These are phyloP conservation scores for Apiotrichum domesticum DNA, from an alignment of 1,284 basidiomycete genomes.

Conservation along the genomic window DNA sequence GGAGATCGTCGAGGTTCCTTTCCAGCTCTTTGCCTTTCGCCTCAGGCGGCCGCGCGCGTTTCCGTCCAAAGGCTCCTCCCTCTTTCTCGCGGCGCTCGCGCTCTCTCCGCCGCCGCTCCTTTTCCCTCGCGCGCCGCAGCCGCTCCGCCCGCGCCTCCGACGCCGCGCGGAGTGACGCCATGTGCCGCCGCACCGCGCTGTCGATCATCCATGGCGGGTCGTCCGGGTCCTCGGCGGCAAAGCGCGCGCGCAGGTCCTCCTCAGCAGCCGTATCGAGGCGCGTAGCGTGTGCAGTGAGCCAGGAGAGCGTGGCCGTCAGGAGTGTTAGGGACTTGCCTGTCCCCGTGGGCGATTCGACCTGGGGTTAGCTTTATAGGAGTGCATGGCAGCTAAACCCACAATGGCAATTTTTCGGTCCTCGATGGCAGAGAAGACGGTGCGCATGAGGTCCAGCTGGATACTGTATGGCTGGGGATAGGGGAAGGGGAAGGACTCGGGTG, in stretches of 20 bases:
- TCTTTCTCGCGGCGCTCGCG: slow-evolving; percentile 51
- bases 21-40: slow-evolving; percentile 23
- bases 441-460: slow-evolving; percentile 87
- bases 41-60: slow-evolving; percentile 6
- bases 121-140: slow-evolving; percentile 36
- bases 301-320: slow-evolving; percentile 69
- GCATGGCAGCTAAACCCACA: slow-evolving; percentile 11
- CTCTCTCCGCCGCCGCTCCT: slow-evolving; percentile 52
- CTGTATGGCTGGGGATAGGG: slow-evolving; percentile 75
- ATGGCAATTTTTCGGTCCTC: slow-evolving; percentile 70
- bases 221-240: slow-evolving; percentile 36
- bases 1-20: slow-evolving; percentile 53
- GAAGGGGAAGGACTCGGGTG: slow-evolving; percentile 66
- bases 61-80: slow-evolving; percentile 17
- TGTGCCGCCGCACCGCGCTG: slow-evolving; percentile 62
- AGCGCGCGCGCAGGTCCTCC: slow-evolving; percentile 25
- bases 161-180: slow-evolving; percentile 60
- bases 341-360: slow-evolving; percentile 75
- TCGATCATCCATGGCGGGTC: slow-evolving; percentile 74
- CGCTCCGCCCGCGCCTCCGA: slow-evolving; percentile 60
- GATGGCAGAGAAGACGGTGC: slow-evolving; percentile 72
- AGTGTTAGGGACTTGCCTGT: slow-evolving; percentile 87
- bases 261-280: slow-evolving; percentile 27
- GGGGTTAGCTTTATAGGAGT: background rate
- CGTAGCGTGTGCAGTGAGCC: slow-evolving; percentile 55